Percentiles rank a stretch among this genome's conserved stretches.
phyloP scores from a whole-genome alignment of 1,284 basidiomycete genomes.

The Sporisorium sorghi region DNA sequence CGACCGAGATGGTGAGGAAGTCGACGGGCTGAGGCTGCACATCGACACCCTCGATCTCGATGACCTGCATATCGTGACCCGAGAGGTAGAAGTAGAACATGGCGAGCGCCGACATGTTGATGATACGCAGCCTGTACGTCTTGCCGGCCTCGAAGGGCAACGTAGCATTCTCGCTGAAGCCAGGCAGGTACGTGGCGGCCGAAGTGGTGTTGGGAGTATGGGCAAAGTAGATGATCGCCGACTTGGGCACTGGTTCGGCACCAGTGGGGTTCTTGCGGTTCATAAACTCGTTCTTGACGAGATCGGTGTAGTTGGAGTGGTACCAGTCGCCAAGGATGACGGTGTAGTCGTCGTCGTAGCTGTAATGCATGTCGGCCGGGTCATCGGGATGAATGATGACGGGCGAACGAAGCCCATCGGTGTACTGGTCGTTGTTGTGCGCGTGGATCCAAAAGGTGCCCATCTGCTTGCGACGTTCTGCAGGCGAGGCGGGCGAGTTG shows the following conservation, averaged over 20 bases:
- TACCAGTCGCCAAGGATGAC: conserved; percentile 84
- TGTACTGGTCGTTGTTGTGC: conserved; percentile 63
- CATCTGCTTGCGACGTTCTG: conserved; percentile 52
- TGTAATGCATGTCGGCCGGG: conserved; percentile 69
- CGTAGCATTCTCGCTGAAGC: conserved; percentile 82
- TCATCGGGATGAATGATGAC: conserved; percentile 67
- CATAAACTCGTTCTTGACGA: conserved; percentile 74
- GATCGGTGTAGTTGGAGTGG: conserved; percentile 55
- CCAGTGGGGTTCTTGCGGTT: conserved; percentile 72
- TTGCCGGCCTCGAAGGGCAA: conserved; percentile 73
- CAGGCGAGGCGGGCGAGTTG: conserved; percentile 41
- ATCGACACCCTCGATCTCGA: conserved; percentile 61
- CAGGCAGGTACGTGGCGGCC: conserved; percentile 52
- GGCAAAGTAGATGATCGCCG: conserved; percentile 84
- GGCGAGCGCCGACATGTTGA: conserved; percentile 72
- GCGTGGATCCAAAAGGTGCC: conserved; percentile 72
- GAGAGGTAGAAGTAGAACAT: conserved; percentile 55
- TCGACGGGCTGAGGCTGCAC: conserved; percentile 41
- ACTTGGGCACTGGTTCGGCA: conserved; percentile 71
- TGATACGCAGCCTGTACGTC: conserved; percentile 74
- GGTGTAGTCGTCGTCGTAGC: conserved; percentile 92
- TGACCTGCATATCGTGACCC: conserved; percentile 52
- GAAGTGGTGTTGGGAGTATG: conserved; percentile 72
- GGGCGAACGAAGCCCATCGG: conserved; percentile 64
- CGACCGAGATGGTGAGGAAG: conserved; percentile 48